Conservation (phyloP, 441 rosid genomes). For the Melianthus villosus region DNA sequence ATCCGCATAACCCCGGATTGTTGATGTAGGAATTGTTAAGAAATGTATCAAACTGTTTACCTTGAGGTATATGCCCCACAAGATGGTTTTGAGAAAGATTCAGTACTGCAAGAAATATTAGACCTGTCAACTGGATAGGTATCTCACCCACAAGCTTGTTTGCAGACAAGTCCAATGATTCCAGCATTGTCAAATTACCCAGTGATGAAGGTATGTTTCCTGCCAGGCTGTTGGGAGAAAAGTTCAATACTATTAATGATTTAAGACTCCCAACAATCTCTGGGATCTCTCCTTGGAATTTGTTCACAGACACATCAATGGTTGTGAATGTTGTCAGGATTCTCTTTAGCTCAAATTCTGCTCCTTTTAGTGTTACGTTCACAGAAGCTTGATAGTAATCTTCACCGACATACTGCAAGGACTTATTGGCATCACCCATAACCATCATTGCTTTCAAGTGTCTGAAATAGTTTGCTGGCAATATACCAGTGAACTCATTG, state of each 20-base stretch:
- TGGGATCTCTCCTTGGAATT: constrained; percentile 11
- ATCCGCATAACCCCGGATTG: constrained; percentile 11
- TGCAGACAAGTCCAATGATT: constrained; percentile 15
- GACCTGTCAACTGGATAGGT: constrained; percentile 5
- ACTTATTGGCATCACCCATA: too few species aligned
- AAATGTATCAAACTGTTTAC: constrained; percentile 8
- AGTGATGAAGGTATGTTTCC: constrained; percentile 14
- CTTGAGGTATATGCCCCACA: constrained; percentile 9
- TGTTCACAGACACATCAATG: background rate
- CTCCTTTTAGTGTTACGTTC: too few species aligned
- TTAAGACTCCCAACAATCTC: constrained; percentile 7
- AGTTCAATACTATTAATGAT: constrained; percentile 12
- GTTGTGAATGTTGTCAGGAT: background rate
- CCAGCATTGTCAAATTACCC: constrained; percentile 8
- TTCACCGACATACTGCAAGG: too few species aligned
- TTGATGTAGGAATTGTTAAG: constrained; percentile 1
- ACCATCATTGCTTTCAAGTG: background rate
- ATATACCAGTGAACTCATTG: background rate
- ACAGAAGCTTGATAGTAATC: too few species aligned
- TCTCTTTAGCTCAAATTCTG: background rate
- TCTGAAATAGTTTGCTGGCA: background rate
- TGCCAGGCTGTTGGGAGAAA: constrained; percentile 12
- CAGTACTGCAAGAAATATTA: constrained; percentile 10
- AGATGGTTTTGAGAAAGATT: constrained; percentile 12
- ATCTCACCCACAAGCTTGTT: constrained; percentile 13